These are phyloP conservation scores for Pythium myriotylum DNA, from an alignment of 352 stramenopile species.

Conservation along the genomic window DNA sequence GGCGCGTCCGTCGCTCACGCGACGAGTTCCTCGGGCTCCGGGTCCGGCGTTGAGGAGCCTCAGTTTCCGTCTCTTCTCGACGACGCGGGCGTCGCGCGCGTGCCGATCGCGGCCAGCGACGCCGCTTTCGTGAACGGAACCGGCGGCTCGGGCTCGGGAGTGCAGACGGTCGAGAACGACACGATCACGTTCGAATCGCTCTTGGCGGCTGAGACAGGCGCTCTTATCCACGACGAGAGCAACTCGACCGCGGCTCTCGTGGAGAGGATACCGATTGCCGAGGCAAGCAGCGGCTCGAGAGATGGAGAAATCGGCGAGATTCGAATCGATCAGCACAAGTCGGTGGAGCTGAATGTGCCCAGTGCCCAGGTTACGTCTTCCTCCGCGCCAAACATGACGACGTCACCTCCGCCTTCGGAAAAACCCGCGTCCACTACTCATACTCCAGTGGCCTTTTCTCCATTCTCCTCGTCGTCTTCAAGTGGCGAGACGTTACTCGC, in stretches of 20 bases:
- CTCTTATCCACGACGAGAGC: background rate
- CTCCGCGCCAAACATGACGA: too few relatives aligned
- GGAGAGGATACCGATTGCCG: conserved; percentile 13
- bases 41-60: background rate
- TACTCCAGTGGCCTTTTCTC: background rate
- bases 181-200: conserved; percentile 28
- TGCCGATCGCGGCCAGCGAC: conserved; percentile 3
- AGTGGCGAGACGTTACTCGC: background rate
- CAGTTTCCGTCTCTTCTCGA: background rate
- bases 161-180: background rate
- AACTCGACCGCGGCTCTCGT: background rate
- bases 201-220: background rate
- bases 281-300: conserved; percentile 1
- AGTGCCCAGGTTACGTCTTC: too few relatives aligned
- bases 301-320: too few relatives aligned
- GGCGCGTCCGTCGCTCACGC: too few relatives aligned
- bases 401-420: background rate
- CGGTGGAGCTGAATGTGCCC: too few relatives aligned
- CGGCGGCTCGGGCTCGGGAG: background rate
- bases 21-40: conserved; percentile 3
- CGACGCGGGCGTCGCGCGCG: conserved; percentile 5
- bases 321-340: too few relatives aligned
- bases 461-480: background rate
- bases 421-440: background rate
- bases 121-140: background rate